Evolutionary conservation across 805 yeast genomes (phyloP).

Genomic region (Cyberlindnera mycetangii): DNA sequence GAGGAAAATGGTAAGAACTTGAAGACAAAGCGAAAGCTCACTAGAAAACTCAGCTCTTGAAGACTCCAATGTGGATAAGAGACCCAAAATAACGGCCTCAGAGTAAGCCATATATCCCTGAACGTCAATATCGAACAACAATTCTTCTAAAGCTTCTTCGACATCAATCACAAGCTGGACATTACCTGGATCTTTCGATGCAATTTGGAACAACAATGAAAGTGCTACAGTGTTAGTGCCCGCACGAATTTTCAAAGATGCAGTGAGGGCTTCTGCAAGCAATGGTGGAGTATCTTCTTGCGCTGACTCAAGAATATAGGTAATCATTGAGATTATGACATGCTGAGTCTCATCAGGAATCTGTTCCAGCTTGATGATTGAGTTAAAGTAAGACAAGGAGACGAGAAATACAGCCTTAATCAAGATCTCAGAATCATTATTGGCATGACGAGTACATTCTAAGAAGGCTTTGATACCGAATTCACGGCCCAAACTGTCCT

Average conservation of each 20-base stretch:
- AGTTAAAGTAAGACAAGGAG: conserved; percentile 49
- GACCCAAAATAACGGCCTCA: conserved; percentile 49
- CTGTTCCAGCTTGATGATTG: conserved; percentile 30
- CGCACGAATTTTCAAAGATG: conserved; percentile 47
- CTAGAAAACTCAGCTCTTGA: conserved; percentile 51
- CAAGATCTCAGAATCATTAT: conserved; percentile 30
- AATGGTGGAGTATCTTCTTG: conserved; percentile 80
- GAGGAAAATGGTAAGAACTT: conserved; percentile 49
- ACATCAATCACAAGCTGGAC: conserved; percentile 65
- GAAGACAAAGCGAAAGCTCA: conserved; percentile 55
- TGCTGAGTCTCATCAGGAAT: conserved; percentile 24
- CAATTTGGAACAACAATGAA: conserved; percentile 56
- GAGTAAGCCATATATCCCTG: conserved; percentile 46
- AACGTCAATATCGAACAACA: conserved; percentile 47
- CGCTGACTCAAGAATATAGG: conserved; percentile 48
- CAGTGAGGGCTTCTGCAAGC: conserved; percentile 65
- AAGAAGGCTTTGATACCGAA: conserved; percentile 31
- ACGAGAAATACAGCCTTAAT: conserved; percentile 39
- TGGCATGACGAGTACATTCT: conserved; percentile 24
- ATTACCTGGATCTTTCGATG: conserved; percentile 73
- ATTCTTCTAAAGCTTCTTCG: conserved; percentile 61
- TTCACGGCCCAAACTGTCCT: conserved; percentile 28
- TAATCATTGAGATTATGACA: conserved; percentile 29
- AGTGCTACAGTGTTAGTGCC: conserved; percentile 35
- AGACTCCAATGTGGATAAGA: conserved; percentile 38